Evolutionary conservation across 1,284 basidiomycete genomes (phyloP), one percentile per base, ranked within the genome.

Genomic region (Ceratobasidium sp.): DNA sequence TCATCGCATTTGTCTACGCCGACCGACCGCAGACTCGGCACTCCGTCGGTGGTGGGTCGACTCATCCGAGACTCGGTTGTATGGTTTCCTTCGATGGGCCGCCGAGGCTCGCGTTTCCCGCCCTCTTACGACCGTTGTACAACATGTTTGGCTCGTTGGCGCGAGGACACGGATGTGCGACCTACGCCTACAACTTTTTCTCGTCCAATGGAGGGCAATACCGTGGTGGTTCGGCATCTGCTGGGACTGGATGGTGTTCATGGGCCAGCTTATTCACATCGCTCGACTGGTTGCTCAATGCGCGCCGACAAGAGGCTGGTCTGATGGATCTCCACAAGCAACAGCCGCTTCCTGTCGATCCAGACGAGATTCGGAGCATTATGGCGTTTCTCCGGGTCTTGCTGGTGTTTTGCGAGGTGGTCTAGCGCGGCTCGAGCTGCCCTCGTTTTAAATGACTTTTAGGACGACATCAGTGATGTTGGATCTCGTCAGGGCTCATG

Each of bases 41-140:
- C 82, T 94, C 34, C 90, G n/a, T n/a, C n/a, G 92, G 75, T 93
- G 94, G 77, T 97, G 95, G 95, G 89, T 91, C 30, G 89, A 91
- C 23, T 69, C 76, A 9, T 85, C 85, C 0, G 81, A 86, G 23
- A 90, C 88, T 1, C 88, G 89, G 73, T 82, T 95, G 1, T 89
- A 91, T 0, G 86, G 89, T 0, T 97, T 97, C 80, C 82, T 96
- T 53, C 90, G 93, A 71, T 96, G 93, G 89, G 91, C 93, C 0
- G 88, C 96, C 8, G 91, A 95, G 75, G 84, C 86, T 3, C 87
- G 91, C 60, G 89, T 93, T n/a, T 72, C 79, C 86, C 5, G 87
- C 87, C 6, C 90, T 94, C 84, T 85, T 89, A 23, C 88, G 88
- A 76, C 91, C 94, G 0, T 83, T 96, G 73, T 96, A 93, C 80